Percentiles rank a stretch among this genome's conserved stretches.
Evolutionary conservation across 139 green algal genomes (phyloP).

Genomic region (Spirogloea muscicola): DNA sequence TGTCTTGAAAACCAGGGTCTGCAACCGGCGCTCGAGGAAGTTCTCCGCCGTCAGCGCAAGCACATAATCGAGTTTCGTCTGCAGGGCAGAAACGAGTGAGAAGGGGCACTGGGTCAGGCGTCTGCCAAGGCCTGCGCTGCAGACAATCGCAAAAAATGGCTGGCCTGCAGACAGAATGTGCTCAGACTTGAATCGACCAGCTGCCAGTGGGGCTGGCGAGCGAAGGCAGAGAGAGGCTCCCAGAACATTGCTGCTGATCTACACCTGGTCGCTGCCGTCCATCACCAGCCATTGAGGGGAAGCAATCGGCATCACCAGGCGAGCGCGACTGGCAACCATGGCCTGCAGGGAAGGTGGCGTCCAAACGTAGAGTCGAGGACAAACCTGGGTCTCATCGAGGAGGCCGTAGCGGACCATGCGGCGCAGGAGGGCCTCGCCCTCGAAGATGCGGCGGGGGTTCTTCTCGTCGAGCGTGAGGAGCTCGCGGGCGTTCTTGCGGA

Average conservation of each 20-base stretch:
- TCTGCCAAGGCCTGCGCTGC: neutral
- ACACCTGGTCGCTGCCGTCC: too few species aligned
- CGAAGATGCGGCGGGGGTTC: conserved; percentile 92
- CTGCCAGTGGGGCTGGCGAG: too few species aligned
- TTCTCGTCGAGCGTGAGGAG: conserved; percentile 97
- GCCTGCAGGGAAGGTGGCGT: too few species aligned
- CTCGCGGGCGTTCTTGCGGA: conserved; percentile 86
- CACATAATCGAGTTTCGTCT: conserved; percentile 99
- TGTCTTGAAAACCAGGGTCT: conserved; percentile 99
- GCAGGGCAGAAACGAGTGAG: too few species aligned
- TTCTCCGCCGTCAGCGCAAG: conserved; percentile 83
- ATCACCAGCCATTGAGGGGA: too few species aligned
- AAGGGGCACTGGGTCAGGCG: conserved; percentile 11
- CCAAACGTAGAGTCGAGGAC: too few species aligned
- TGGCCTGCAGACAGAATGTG: too few species aligned
- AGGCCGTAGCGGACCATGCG: conserved; percentile 97
- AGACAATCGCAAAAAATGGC: neutral
- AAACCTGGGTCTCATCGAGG: conserved; percentile 69
- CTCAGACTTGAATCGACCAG: too few species aligned
- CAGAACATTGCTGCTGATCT: too few species aligned
- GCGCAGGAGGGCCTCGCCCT: conserved; percentile 74
- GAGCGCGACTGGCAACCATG: too few species aligned
- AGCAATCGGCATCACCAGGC: too few species aligned
- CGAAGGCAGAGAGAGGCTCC: too few species aligned
- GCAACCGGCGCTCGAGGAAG: conserved; percentile 84